Conservation (phyloP, 2,329 filamentous ascomycete genomes). For the Arthrobotrys musiformis region DNA sequence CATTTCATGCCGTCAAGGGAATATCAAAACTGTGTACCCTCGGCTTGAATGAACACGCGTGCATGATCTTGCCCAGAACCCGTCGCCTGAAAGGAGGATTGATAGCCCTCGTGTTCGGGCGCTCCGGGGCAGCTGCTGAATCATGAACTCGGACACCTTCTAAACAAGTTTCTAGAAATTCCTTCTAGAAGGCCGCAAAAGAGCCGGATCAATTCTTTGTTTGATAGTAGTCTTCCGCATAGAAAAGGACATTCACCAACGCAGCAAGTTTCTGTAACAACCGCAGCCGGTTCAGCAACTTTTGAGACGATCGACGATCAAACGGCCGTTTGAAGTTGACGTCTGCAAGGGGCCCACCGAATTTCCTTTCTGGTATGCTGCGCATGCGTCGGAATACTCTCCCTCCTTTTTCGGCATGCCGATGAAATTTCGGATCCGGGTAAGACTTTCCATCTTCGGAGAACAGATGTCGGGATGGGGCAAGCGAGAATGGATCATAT, state of each 20-base stretch:
- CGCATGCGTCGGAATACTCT: constrained; percentile 15
- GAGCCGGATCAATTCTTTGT: constrained; percentile 24
- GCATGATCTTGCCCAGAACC: background rate
- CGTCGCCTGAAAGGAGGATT: constrained; percentile 2
- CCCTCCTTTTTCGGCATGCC: constrained; percentile 42
- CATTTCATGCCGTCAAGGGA: background rate
- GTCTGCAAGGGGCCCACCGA: constrained; percentile 28
- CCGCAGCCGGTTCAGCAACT: constrained; percentile 11
- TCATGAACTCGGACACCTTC: constrained; percentile 28
- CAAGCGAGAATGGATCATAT: constrained; percentile 42
- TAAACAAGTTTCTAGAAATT: constrained; percentile 40
- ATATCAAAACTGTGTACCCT: background rate
- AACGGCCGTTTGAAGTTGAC: constrained; percentile 47
- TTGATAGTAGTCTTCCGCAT: constrained; percentile 25
- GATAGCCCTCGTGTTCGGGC: background rate
- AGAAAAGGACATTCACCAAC: constrained; percentile 18
- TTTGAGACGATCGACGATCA: constrained; percentile 36
- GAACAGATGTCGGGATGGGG: constrained; percentile 11
- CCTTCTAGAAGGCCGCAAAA: constrained; percentile 22
- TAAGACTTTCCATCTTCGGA: constrained; percentile 44
- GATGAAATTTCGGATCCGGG: constrained; percentile 39
- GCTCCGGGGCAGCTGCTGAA: constrained; percentile 5
- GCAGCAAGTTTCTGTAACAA: constrained; percentile 25
- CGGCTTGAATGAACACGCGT: background rate
- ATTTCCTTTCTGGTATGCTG: constrained; percentile 9